Base-by-base conservation (phyloP, 306 rosid genomes). In the Medicago lupulina region DNA sequence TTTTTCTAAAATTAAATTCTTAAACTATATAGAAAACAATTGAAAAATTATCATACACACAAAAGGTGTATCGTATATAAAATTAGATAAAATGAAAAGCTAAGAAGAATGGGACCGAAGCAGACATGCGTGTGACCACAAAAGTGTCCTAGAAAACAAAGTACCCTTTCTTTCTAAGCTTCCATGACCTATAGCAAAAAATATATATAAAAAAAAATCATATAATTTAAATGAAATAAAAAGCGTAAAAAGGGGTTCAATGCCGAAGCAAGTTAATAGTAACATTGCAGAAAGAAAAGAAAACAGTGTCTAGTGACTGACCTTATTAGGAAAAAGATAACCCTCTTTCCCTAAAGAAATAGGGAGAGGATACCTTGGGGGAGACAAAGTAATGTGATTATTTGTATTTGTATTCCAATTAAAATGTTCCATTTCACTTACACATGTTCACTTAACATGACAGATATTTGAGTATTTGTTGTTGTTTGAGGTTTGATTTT, bases 81-180 rank as follows among this genome's bases (percentile, higher is more conserved):
- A 64, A 73, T 76, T 54, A 47, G 41, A 64, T 55, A 72, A 75
- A 59, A 61, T 40, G 23, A 76, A 84, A 82, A 82, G 83, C 55
- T 74, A 67, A 59, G 49, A 79, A 63, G 78, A 81, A 61, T 65
- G 90, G 96, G 98, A 88, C 96, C 95, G 75, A 85, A 84, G 73
- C 74, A 76, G 75, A 91, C 98, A 93, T 89, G 96, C 96, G 90
- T 89, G 88, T 86, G 93, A 85, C 93, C 93, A 87, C 87, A 79
- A 85, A 87, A 73, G 84, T 73, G 80, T 74, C 85, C 76, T 77
- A 80, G 62, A 86, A 87, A 80, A 58, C 79, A 80, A 74, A 75
- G 51, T 77, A 72, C 68, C 63, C 84, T 77, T 81, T 77, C 71
- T 60, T 76, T 83, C 71, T 72, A 73, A 75, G 78, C 73, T 73